Base-by-base conservation (phyloP, 2,329 filamentous ascomycete genomes). In the Colletotrichum scovillei region DNA sequence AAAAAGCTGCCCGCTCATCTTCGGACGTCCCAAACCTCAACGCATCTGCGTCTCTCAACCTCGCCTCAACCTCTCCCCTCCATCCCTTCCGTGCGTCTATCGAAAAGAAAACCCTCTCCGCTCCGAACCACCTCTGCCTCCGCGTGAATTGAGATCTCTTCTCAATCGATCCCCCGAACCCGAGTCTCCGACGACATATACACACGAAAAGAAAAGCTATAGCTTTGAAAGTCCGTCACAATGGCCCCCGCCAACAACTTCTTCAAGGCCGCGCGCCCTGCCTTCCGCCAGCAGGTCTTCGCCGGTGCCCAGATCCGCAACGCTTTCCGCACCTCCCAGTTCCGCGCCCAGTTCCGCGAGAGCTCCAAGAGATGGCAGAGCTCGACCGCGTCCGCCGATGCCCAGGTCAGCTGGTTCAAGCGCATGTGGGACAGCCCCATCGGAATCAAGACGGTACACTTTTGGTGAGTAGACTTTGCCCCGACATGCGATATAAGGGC, bases 371-470 rank as follows among this genome's bases (percentile, higher is more conserved):
- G 94, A 82, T 95, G 90, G 83, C 92, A 94, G 85, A 94, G 92
- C 84, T 92, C 92, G 57, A 87, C 91, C 55, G 86, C 87, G 75
- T 84, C 84, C 64, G 82, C 81, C 64, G 85, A 85, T 77, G 81
- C 84, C 72, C 79, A 85, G 77, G 78, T 82, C 75, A 85, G 86
- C 80, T 92, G 88, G 88, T 92, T 97, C 83, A 91, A 92, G 87
- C 92, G 92, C 84, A 90, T 97, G 88, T 95, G 92, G 93, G 91
- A 94, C 83, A 95, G 93, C 83, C 93, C 94, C 75, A 84, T 95
- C 76, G 94, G 94, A 64, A 78, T 95, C 78, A 95, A 95, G 92
- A 99, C 97, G 75, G 97, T 99, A 79, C 97, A 99, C 85, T 99
- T 99, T 87, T 99, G 97, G 96, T 96, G 87, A 76, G 88, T 80